Evolutionary conservation across 768 basidiomycete genomes (phyloP).

Genomic region (Pleurotus cornucopiae): DNA sequence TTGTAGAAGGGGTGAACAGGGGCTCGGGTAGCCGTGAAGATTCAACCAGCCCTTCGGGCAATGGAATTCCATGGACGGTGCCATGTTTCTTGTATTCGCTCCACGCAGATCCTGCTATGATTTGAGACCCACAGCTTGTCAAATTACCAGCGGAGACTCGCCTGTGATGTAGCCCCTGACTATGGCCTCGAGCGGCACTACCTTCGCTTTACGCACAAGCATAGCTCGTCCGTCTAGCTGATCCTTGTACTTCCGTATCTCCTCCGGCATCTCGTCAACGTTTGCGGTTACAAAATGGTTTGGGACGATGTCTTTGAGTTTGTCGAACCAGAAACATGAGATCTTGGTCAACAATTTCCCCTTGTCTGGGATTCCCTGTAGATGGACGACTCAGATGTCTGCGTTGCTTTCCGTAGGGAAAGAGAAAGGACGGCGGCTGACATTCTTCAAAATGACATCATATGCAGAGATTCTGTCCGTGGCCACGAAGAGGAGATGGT

Average conservation of each 20-base stretch:
- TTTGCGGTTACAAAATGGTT: slow-evolving; percentile 85
- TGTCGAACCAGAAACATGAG: slow-evolving; percentile 94
- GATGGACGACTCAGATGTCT: slow-evolving; percentile 1
- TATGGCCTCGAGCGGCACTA: slow-evolving; percentile 91
- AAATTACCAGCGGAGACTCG: slow-evolving; percentile 20
- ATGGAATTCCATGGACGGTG: slow-evolving; percentile 81
- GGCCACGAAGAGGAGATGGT: slow-evolving; percentile 86
- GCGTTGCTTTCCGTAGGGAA: background rate
- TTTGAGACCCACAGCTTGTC: slow-evolving; percentile 1
- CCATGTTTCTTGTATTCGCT: slow-evolving; percentile 83
- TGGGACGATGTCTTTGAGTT: slow-evolving; percentile 73
- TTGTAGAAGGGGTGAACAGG: slow-evolving; percentile 94
- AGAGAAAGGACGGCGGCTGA: slow-evolving; percentile 35
- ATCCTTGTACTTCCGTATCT: slow-evolving; percentile 67
- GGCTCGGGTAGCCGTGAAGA: slow-evolving; percentile 78
- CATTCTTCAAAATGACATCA: slow-evolving; percentile 92
- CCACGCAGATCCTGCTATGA: slow-evolving; percentile 84
- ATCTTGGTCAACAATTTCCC: slow-evolving; percentile 86
- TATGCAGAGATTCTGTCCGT: slow-evolving; percentile 96
- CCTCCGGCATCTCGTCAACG: slow-evolving; percentile 78
- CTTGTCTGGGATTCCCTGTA: slow-evolving; percentile 90
- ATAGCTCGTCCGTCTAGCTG: slow-evolving; percentile 84
- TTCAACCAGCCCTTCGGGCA: slow-evolving; percentile 79
- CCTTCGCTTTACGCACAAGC: slow-evolving; percentile 86
- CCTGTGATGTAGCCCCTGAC: slow-evolving; percentile 97